phyloP scores from a whole-genome alignment of 305 asterid genomes.

The Fraxinus latifolia region DNA sequence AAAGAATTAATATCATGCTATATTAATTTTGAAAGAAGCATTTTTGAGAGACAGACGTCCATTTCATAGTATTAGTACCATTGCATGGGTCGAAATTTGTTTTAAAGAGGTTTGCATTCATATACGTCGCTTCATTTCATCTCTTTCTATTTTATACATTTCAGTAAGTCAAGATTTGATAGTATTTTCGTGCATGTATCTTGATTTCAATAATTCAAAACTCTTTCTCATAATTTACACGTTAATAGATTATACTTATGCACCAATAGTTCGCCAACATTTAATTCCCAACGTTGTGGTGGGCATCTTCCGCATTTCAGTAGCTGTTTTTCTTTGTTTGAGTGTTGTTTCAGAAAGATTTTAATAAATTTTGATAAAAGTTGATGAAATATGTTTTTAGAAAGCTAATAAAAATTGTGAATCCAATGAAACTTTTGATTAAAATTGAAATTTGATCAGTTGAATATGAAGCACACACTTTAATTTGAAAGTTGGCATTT shows the following conservation, averaged over 20 bases:
- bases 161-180: background rate
- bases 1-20: background rate
- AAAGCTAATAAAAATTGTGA: too few species aligned
- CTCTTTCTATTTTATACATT: background rate
- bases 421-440: background rate
- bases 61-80: too few species aligned
- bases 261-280: background rate
- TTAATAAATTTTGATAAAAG: background rate
- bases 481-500: background rate
- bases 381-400: background rate
- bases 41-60: background rate
- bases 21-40: background rate
- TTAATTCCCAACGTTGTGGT: background rate
- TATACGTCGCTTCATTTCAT: too few species aligned
- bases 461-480: background rate
- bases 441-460: too few species aligned
- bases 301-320: background rate
- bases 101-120: background rate
- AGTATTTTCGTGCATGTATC: too few species aligned
- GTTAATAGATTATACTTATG: too few species aligned
- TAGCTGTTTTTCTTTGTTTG: too few species aligned
- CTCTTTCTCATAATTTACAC: background rate
- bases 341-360: background rate
- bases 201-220: too few species aligned
- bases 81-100: background rate